Evolutionary conservation across 2,329 filamentous ascomycete genomes (phyloP).

Genomic region (Rhynchosporium graminicola): DNA sequence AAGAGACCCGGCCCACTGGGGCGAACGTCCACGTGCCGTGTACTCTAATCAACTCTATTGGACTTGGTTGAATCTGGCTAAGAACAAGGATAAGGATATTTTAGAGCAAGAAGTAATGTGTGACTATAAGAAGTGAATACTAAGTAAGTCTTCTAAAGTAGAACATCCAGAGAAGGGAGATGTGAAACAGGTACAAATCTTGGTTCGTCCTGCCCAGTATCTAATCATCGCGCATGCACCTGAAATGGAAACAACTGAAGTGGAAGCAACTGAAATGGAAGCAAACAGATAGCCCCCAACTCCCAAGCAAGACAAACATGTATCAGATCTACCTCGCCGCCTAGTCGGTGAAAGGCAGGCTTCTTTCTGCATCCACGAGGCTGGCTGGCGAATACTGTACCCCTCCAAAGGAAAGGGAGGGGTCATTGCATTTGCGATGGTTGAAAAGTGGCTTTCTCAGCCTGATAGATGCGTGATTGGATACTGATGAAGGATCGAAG

Average conservation of each 20-base stretch:
- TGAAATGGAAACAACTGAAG: not conserved
- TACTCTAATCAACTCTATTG: not conserved
- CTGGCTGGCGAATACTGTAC: conserved; percentile 3
- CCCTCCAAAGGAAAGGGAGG: not conserved
- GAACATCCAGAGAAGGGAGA: not conserved
- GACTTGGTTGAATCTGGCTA: conserved; percentile 1
- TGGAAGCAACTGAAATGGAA: not conserved
- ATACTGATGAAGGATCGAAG: not conserved
- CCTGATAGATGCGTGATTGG: conserved; percentile 2
- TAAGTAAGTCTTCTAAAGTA: conserved; percentile 5
- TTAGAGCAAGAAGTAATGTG: not conserved
- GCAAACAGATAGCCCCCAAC: not conserved
- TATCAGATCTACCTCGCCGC: conserved; percentile 8
- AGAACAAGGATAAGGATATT: not conserved
- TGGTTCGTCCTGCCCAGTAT: not conserved
- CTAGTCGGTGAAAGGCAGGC: not conserved
- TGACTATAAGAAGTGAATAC: not conserved
- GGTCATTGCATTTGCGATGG: conserved; percentile 8
- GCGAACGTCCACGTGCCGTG: conserved; percentile 1
- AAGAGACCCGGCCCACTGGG: not conserved
- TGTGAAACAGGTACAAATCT: conserved; percentile 7
- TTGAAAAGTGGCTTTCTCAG: not conserved
- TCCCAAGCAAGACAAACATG: not conserved
- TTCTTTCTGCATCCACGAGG: not conserved
- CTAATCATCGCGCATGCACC: conserved; percentile 4